A percentile compares a stretch with the other conserved stretches of the same genome.
Evolutionary conservation across 1,284 basidiomycete genomes (phyloP).

Genomic region (Trametes versicolor): DNA sequence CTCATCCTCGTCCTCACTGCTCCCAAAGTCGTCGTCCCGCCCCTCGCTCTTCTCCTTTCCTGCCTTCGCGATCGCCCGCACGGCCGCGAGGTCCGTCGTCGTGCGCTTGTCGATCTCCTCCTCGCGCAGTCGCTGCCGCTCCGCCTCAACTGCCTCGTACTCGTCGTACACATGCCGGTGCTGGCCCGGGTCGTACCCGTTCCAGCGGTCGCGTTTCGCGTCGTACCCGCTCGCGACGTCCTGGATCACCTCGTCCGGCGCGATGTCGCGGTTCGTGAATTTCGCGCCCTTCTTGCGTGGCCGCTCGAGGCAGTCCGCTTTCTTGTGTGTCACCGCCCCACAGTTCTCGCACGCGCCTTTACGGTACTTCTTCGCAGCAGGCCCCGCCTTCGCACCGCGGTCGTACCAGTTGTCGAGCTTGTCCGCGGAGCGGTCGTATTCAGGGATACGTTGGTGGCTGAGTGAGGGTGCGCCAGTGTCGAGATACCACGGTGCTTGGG

Average conservation of each 20-base stretch:
- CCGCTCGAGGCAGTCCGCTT: constrained; percentile 93
- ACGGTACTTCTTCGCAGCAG: constrained; percentile 94
- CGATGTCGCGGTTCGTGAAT: constrained; percentile 91
- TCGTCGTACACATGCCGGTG: constrained; percentile 92
- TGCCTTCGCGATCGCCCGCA: constrained; percentile 64
- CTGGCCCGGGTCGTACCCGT: constrained; percentile 93
- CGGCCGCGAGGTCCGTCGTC: constrained; percentile 80
- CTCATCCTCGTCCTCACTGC: constrained; percentile 93
- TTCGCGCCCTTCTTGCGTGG: constrained; percentile 97
- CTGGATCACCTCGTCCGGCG: constrained; percentile 90
- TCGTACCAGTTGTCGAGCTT: constrained; percentile 95
- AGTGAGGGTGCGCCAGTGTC: constrained; percentile 92
- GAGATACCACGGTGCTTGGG: constrained; percentile 98
- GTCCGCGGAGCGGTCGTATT: constrained; percentile 69
- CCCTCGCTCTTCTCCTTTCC: constrained; percentile 74
- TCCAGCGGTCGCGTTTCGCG: constrained; percentile 98
- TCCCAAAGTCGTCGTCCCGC: constrained; percentile 93
- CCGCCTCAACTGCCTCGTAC: constrained; percentile 93
- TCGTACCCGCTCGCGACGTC: constrained; percentile 88
- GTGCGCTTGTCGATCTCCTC: constrained; percentile 98
- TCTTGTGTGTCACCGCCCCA: constrained; percentile 95
- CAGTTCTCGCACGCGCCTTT: constrained; percentile 99
- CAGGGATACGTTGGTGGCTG: constrained; percentile 90
- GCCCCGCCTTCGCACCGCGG: constrained; percentile 86
- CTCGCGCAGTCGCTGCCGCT: constrained; percentile 89